Percentiles rank a stretch among this genome's conserved stretches.
Conservation (phyloP, 805 yeast genomes). For the Helenozyma rhizophorensis region DNA sequence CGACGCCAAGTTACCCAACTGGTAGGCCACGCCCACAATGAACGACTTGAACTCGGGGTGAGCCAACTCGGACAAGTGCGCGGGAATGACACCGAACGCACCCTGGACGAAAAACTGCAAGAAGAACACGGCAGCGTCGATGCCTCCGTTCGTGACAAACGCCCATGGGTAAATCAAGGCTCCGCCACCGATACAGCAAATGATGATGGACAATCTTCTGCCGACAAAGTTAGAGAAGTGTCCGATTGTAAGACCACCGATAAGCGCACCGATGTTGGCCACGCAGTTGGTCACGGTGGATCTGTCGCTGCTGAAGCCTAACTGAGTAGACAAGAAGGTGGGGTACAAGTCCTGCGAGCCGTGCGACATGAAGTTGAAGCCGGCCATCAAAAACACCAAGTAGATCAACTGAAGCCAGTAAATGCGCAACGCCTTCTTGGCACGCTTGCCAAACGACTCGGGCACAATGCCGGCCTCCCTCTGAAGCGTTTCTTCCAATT, state of each 20-base stretch:
- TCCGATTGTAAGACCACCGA: conserved; percentile 60
- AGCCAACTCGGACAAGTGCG: conserved; percentile 57
- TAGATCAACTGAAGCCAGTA: conserved; percentile 32
- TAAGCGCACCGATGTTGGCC: conserved; percentile 62
- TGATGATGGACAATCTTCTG: conserved; percentile 52
- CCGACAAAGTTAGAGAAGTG: conserved; percentile 57
- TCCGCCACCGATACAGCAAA: conserved; percentile 51
- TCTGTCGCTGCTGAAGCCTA: conserved; percentile 40
- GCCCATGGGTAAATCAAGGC: conserved; percentile 57
- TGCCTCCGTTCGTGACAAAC: conserved; percentile 30
- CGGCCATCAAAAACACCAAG: conserved; percentile 48
- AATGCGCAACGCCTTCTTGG: conserved; percentile 11
- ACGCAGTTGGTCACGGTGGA: conserved; percentile 59
- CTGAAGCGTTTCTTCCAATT: conserved; percentile 2
- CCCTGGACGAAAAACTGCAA: conserved; percentile 64
- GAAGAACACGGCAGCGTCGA: conserved; percentile 58
- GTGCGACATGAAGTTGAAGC: conserved; percentile 68
- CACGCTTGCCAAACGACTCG: conserved; percentile 7
- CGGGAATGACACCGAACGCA: conserved; percentile 65
- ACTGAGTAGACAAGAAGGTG: conserved; percentile 53
- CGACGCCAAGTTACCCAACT: conserved; percentile 63
- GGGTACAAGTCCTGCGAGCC: conserved; percentile 75
- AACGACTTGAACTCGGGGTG: conserved; percentile 62
- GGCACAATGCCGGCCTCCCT: conserved; percentile 4
- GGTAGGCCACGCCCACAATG: conserved; percentile 60